phyloP scores from a whole-genome alignment of 1,284 basidiomycete genomes.

The Sphaerobolus stellatus region DNA sequence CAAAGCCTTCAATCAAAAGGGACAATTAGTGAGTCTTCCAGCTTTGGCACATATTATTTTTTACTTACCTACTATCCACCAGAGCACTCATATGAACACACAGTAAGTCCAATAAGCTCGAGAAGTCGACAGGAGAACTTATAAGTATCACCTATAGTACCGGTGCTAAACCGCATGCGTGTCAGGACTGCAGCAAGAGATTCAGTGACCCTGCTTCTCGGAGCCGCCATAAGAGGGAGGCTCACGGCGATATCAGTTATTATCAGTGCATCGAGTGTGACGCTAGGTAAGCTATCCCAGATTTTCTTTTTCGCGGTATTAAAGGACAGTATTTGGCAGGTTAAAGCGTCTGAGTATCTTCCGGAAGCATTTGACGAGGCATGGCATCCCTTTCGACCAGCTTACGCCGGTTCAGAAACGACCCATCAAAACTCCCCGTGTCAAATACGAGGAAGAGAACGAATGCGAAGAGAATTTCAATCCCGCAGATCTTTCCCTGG shows the following conservation, averaged over 20 bases:
- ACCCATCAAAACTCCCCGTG: no score
- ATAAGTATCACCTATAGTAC: conserved; percentile 49
- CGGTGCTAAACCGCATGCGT: conserved; percentile 49
- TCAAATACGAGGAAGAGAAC: no score
- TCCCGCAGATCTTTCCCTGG: no score
- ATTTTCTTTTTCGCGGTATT: no score
- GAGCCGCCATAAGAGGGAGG: conserved; percentile 58
- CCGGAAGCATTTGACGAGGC: no score
- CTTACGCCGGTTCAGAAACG: no score
- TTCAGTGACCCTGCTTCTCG: conserved; percentile 68
- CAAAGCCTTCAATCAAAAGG: conserved; percentile 50
- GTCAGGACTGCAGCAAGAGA: conserved; percentile 43
- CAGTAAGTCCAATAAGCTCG: conserved; percentile 43
- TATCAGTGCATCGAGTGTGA: conserved; percentile 50
- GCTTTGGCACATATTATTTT: not conserved
- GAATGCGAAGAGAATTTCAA: no score
- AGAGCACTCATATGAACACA: conserved; percentile 57
- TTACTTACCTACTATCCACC: conserved; percentile 33
- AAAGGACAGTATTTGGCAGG: no score
- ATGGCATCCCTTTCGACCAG: no score
- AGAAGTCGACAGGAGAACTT: no score
- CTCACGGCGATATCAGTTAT: conserved; percentile 40
- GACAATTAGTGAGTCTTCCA: not conserved
- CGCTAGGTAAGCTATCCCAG: conserved; percentile 42
- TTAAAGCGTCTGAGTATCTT: no score